Base-by-base conservation (phyloP, 352 stramenopile species). In the Lagenidium giganteum region DNA sequence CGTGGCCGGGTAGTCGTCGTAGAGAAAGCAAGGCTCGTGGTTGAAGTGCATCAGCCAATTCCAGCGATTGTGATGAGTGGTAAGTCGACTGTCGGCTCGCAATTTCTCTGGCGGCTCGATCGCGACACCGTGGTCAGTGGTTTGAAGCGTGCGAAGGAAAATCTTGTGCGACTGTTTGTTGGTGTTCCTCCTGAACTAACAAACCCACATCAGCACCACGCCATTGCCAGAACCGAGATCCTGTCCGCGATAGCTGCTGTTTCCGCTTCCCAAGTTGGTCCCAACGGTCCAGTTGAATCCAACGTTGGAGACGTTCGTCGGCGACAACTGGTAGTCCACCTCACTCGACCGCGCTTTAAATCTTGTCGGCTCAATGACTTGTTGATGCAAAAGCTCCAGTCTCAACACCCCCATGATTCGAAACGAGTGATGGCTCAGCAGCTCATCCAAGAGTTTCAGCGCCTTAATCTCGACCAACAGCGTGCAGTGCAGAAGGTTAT, bases 401-500 rank as follows among this genome's bases (percentile, higher is more conserved):
- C 25, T 5, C 12, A 24, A 5, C 11, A 30, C 8, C 12, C 16
- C 21, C 8, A 14, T 14, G 4, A 8, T 25, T 13, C 5, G 2
- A 2, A 12, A 43, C 5, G 29, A 18, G 14, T 25, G 7, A 5
- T 13, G 17, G 33, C 34, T 14, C n/a, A 47, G 3, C 20, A 47
- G 17, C 36, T 86, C 12, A 23, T 86, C 25, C 56, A 78, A 7
- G 70, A 70, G 25, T 90, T 83, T 28, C 50, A 42, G n/a, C 57
- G 53, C 9, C 57, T 93, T 17, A 93, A 93, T 40, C 63, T 83
- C 8, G 81, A 93, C 41, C 81, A 93, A 40, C 76, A 91, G 44
- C 64, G 59, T 12, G 78, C 64, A 8, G 73, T 91, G 3, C 54
- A 74, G 27, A 80, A 82, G 38, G 74, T 93, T 1, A 33, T 98